Percentiles rank a stretch among this genome's conserved stretches.
phyloP scores from a whole-genome alignment of 306 rosid genomes.

The Astragalus membranaceus region DNA sequence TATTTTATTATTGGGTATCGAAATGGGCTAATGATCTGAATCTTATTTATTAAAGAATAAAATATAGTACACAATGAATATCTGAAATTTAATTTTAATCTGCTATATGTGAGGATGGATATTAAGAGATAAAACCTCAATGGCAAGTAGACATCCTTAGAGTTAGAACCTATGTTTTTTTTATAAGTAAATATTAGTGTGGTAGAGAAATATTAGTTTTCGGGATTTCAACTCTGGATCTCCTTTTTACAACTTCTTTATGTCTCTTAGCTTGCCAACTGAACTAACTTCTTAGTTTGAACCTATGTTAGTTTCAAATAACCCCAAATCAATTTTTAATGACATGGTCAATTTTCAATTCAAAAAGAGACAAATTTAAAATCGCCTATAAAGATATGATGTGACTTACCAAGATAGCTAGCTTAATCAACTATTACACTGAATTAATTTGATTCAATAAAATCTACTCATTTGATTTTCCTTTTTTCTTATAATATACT shows the following conservation, averaged over 20 bases:
- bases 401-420: conserved; percentile 9
- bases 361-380: conserved; percentile 19
- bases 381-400: conserved; percentile 26
- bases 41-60: too few species aligned
- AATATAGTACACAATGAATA: background rate
- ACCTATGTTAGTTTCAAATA: background rate
- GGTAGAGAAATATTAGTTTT: too few species aligned
- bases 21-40: too few species aligned
- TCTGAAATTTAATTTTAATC: background rate
- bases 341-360: conserved; percentile 18
- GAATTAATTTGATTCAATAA: conserved; percentile 13
- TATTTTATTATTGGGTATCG: too few species aligned
- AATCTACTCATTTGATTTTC: background rate
- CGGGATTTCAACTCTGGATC: too few species aligned
- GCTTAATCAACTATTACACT: background rate
- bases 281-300: too few species aligned
- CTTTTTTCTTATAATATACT: background rate
- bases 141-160: background rate
- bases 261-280: too few species aligned
- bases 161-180: conserved; percentile 11
- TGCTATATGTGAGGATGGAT: background rate
- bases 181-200: too few species aligned
- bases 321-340: background rate
- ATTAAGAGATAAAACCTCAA: background rate
- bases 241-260: too few species aligned